A percentile compares a stretch with the other conserved stretches of the same genome.
Conservation (phyloP, 2,329 filamentous ascomycete genomes). For the Curvularia sp. region DNA sequence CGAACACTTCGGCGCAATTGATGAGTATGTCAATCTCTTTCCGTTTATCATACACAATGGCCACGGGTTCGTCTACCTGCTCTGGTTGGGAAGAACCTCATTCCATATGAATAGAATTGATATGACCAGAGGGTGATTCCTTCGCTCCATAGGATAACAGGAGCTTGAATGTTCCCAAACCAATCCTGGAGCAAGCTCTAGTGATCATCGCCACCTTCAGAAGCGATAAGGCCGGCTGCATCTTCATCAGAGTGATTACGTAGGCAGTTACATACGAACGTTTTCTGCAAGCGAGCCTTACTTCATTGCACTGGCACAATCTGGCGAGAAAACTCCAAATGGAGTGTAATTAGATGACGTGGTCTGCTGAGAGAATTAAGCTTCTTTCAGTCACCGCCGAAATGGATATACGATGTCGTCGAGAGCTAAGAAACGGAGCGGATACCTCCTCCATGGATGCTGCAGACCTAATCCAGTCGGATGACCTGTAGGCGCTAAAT, state of each 20-base stretch:
- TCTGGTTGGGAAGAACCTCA: not conserved
- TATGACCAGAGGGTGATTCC: not conserved
- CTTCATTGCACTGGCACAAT: not conserved
- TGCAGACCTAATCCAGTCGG: not conserved
- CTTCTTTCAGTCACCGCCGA: not conserved
- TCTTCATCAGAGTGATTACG: not conserved
- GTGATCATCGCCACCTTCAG: not conserved
- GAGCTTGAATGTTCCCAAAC: not conserved
- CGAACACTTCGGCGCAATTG: not conserved
- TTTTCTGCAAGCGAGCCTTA: not conserved
- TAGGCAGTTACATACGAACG: not conserved
- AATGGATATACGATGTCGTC: not conserved
- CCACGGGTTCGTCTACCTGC: not conserved
- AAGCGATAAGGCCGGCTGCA: not conserved
- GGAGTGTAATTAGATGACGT: not conserved
- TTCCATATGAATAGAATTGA: not conserved
- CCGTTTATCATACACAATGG: not conserved
- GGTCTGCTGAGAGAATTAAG: not conserved
- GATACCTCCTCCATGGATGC: not conserved
- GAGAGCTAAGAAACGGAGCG: not conserved
- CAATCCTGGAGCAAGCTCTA: not conserved
- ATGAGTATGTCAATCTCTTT: not conserved
- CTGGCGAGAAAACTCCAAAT: not conserved
- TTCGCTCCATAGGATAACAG: not conserved
- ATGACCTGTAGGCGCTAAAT: not conserved